Percentiles rank a stretch among this genome's conserved stretches.
Conservation (phyloP, 331 rosid species). For the Saraca asoca region DNA sequence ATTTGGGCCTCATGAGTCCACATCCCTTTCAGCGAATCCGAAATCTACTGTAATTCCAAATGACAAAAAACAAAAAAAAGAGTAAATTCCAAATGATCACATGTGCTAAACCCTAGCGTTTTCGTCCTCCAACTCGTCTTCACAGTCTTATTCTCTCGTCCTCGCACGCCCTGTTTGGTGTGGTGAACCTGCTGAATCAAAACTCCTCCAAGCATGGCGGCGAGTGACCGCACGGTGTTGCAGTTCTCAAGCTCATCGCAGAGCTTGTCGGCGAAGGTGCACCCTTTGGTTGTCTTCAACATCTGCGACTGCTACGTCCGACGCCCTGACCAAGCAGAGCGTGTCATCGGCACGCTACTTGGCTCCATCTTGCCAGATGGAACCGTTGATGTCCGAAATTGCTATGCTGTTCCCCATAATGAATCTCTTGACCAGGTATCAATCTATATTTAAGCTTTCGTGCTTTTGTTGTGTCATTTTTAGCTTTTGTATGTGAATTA, state of each 20-base stretch:
- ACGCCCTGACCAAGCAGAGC: slow-evolving; percentile 94
- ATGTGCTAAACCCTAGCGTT: slow-evolving; percentile 36
- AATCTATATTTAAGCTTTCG: neutral
- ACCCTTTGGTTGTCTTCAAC: slow-evolving; percentile 85
- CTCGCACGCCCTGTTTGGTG: slow-evolving; percentile 30
- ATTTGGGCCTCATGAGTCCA: neutral
- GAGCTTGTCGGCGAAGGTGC: slow-evolving; percentile 43
- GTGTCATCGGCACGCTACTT: slow-evolving; percentile 95
- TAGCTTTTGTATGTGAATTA: neutral
- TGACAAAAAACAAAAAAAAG: neutral
- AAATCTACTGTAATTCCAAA: neutral
- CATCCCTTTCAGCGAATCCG: neutral
- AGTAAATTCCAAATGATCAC: slow-evolving; percentile 13
- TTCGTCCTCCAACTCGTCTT: neutral
- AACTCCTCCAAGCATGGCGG: slow-evolving; percentile 36
- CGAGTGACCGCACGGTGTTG: slow-evolving; percentile 37
- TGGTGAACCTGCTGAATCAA: slow-evolving; percentile 6
- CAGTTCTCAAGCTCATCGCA: slow-evolving; percentile 34
- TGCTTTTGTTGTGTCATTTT: neutral
- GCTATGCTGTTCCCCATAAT: slow-evolving; percentile 94
- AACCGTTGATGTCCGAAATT: slow-evolving; percentile 84
- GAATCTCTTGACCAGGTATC: slow-evolving; percentile 70
- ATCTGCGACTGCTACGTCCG: slow-evolving; percentile 89
- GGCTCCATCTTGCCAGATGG: slow-evolving; percentile 86
- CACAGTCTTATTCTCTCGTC: neutral